These are phyloP conservation scores for Casaregolazyma suthepensis DNA, from an alignment of 1,139 yeast genomes.

Conservation along the genomic window DNA sequence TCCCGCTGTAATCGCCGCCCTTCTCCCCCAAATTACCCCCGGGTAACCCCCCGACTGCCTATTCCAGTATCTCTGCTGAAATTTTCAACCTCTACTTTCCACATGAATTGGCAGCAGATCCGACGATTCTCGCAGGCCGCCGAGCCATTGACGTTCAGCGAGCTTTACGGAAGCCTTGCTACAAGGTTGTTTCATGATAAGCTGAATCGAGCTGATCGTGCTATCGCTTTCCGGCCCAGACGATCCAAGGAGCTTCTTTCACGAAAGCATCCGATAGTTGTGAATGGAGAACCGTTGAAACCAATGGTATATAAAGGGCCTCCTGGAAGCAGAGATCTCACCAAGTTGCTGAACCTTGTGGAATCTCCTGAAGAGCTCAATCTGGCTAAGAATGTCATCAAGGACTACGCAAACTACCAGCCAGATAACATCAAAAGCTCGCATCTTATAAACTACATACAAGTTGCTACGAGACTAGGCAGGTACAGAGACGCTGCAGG, in stretches of 20 bases:
- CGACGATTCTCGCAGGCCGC: background rate
- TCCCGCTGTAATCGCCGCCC: too few species aligned
- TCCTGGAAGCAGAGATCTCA: conserved; percentile 24
- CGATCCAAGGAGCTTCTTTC: conserved; percentile 19
- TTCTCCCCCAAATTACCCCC: background rate
- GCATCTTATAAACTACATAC: conserved; percentile 14
- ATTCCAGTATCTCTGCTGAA: background rate
- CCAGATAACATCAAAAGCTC: conserved; percentile 11
- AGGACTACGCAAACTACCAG: conserved; percentile 13
- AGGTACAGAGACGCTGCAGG: conserved; percentile 12
- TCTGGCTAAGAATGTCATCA: conserved; percentile 11
- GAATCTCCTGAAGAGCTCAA: conserved; percentile 12
- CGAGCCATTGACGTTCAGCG: conserved; percentile 8
- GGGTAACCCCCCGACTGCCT: background rate
- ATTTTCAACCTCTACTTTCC: background rate
- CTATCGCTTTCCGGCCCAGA: conserved; percentile 27
- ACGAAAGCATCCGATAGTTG: conserved; percentile 19
- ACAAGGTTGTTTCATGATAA: conserved; percentile 16
- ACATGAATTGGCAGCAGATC: background rate
- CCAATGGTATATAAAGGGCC: conserved; percentile 25
- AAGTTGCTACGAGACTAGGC: conserved; percentile 13
- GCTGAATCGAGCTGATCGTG: conserved; percentile 20
- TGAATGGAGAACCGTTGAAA: conserved; percentile 19
- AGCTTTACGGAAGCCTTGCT: conserved; percentile 10
- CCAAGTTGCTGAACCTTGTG: conserved; percentile 11